Evolutionary conservation across 1,284 basidiomycete genomes (phyloP), one percentile per base, ranked within the genome.

Genomic region (Filobasidium uniguttulatum): DNA sequence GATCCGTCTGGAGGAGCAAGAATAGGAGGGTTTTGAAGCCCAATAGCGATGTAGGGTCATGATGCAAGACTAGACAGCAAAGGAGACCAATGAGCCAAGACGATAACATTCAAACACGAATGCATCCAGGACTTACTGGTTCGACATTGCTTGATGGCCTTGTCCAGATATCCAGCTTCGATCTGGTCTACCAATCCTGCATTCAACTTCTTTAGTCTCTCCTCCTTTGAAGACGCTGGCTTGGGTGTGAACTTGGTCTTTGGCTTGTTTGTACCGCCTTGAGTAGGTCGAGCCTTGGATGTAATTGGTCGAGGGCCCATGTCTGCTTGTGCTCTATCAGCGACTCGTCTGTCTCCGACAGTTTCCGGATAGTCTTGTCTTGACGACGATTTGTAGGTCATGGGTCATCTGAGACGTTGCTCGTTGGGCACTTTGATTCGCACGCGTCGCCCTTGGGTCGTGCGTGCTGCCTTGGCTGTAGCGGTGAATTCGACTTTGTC

Each of bases 61-160:
- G 67, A 15, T 74, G 71, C 35, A 88, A 73, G 55, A 89, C 87
- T 89, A 50, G 12, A 30, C 8, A 15, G 9, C 44, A 46, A 15
- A 29, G n/a, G 22, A 37, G 17, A 17, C 9, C 10, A 38, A 19
- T 9, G 9, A 10, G 19, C 14, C 10, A 38, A 9, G 8, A 38
- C 14, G 14, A 20, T 25, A 9, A 26, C 23, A 20, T 8, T 52
- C 46, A 25, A 43, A 31, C 25, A 43, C 36, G 28, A 43, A 5
- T 19, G n/a, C 40, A 10, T 41, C 31, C n/a, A 20, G 29, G 14
- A 31, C 35, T 28, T 45, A 35, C 25, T 83, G 72, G 85, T 86
- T 70, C 85, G 82, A 73, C 85, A 88, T 55, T 85, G 88, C 75
- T 82, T 85, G 62, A 86, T 75, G 26, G 85, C 84, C 63, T 83